Evolutionary conservation across 345 rosid genomes (phyloP).

Genomic region (Aquilaria malaccensis): DNA sequence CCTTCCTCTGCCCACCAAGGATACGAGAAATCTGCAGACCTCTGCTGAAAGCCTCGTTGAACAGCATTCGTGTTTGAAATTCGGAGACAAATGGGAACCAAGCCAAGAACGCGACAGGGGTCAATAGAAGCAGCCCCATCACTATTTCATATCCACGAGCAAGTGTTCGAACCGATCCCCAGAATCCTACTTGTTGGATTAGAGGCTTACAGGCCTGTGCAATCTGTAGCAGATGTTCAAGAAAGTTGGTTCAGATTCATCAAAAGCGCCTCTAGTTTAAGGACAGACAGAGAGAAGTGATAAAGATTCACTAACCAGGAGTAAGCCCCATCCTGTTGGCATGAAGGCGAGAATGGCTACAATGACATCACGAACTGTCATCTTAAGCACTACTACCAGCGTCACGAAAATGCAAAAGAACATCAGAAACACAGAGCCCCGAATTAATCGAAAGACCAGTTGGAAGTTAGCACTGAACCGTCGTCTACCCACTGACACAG

Average conservation of each 20-base stretch:
- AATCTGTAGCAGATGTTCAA: constrained; percentile 25
- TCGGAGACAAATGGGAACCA: constrained; percentile 93
- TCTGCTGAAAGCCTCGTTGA: constrained; percentile 94
- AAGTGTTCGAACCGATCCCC: constrained; percentile 63
- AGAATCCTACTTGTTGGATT: constrained; percentile 45
- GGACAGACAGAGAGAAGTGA: not conserved
- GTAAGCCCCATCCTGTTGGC: constrained; percentile 96
- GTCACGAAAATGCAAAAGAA: constrained; percentile 44
- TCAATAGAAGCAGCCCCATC: constrained; percentile 72
- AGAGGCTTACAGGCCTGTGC: constrained; percentile 81
- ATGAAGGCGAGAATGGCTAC: constrained; percentile 77
- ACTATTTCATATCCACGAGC: constrained; percentile 71
- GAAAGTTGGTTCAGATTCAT: not conserved
- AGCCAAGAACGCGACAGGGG: constrained; percentile 79
- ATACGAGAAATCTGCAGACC: constrained; percentile 89
- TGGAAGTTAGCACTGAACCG: constrained; percentile 67
- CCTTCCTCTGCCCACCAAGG: constrained; percentile 73
- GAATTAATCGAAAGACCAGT: constrained; percentile 65
- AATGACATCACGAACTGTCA: constrained; percentile 56
- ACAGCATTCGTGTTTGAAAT: constrained; percentile 86
- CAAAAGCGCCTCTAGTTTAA: not conserved
- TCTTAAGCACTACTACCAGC: constrained; percentile 44
- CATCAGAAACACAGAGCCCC: constrained; percentile 60
- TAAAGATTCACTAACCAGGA: constrained; percentile 42
- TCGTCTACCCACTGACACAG: constrained; percentile 58